Evolutionary conservation across 208 protist genomes (phyloP), one percentile per base, ranked within the genome.

Genomic region (Paratrypanosoma confusum): DNA sequence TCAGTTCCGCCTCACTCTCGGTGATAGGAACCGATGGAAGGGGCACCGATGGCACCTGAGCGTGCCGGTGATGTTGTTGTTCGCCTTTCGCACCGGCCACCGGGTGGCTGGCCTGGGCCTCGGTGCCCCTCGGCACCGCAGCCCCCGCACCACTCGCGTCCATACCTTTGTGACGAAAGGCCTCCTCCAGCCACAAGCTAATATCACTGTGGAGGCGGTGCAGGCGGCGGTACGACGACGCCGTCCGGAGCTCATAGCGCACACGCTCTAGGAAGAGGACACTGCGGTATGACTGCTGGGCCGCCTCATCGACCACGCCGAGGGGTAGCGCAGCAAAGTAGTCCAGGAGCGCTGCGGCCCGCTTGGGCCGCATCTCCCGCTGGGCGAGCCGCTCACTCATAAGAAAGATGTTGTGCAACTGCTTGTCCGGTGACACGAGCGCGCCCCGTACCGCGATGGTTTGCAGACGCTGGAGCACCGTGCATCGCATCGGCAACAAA

Each of bases 341-440:
- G 26, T 67, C 46, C 31, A 92, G 50, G 20, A 52, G 49, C 37
- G 52, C 40, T 35, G 67, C 66, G 23, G 75, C 68, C 2, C 78
- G 72, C 63, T 77, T 71, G 13, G 78, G 82, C 43, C 71, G 57
- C 6, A 78, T 78, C 14, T 75, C 59, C n/a, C n/a, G n/a, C 36
- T 67, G 54, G 49, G 75, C 71, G 34, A 92, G 73, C 26, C 59
- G 59, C 61, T 88, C 78, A 17, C 61, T 65, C 17, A 92, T 32
- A 13, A 79, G 50, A 22, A 81, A 52, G 37, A 92, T 76, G 49
- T 84, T 88, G 20, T 67, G 49, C 7, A 78, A 42, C 60, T 92
- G 82, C 78, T 76, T 86, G 40, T 70, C 48, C 3, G 71, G 58
- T 11, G 78, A 72, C 8, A 73, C 65, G 11, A 92, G 58, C 33